Conservation (phyloP, 768 basidiomycete species). For the Multifurca ochricompacta region DNA sequence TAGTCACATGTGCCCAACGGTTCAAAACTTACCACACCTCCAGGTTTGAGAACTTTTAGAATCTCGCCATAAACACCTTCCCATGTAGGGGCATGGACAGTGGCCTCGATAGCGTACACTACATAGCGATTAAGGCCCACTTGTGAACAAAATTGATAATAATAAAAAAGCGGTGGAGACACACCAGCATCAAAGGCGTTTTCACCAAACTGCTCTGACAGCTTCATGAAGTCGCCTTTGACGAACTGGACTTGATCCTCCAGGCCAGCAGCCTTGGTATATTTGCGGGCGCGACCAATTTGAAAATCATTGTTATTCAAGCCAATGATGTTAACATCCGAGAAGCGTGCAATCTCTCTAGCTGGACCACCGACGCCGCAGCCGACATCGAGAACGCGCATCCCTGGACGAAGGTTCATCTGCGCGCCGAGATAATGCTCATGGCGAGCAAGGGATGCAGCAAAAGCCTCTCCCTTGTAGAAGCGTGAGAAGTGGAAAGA, state of each 20-base stretch:
- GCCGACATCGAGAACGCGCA: slow-evolving; percentile 96
- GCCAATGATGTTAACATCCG: slow-evolving; percentile 77
- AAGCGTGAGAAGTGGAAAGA: slow-evolving; percentile 98
- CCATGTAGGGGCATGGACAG: slow-evolving; percentile 91
- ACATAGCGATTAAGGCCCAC: too few relatives aligned
- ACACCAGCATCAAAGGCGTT: slow-evolving; percentile 90
- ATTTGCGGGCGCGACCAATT: slow-evolving; percentile 73
- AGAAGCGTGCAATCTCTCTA: slow-evolving; percentile 87
- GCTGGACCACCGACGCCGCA: slow-evolving; percentile 98
- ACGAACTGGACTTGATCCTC: slow-evolving; percentile 72
- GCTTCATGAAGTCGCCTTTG: slow-evolving; percentile 96
- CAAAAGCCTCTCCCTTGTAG: slow-evolving; percentile 81
- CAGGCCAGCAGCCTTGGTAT: slow-evolving; percentile 71
- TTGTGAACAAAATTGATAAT: not conserved
- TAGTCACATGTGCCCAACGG: not conserved
- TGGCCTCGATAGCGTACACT: slow-evolving; percentile 98
- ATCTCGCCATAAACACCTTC: slow-evolving; percentile 96
- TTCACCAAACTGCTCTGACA: slow-evolving; percentile 85
- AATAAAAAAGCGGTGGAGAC: not conserved
- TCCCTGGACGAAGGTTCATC: slow-evolving; percentile 78
- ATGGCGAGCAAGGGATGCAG: slow-evolving; percentile 78
- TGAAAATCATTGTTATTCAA: slow-evolving; percentile 98
- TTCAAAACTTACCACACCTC: slow-evolving; percentile 66
- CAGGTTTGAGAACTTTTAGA: slow-evolving; percentile 89
- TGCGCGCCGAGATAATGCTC: slow-evolving; percentile 94